Conservation (phyloP, 345 rosid genomes). For the Eucalyptus urophylla region DNA sequence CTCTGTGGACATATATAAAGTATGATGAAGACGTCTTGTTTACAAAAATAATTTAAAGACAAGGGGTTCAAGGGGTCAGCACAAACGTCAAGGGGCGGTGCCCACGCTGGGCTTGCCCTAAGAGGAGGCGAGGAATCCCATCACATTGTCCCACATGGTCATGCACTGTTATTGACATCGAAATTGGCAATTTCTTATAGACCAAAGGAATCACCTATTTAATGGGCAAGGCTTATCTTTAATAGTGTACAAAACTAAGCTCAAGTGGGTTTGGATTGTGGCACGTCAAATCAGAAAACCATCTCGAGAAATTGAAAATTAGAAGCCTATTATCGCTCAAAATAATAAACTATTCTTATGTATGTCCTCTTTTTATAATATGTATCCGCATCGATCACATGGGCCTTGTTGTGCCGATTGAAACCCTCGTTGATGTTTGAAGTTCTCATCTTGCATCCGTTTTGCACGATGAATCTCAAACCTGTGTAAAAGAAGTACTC, state of each 20-base stretch:
- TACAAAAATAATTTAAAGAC: not conserved
- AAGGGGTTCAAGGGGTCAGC: not conserved
- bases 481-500: not conserved
- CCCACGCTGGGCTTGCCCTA: not conserved
- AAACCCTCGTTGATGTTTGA: not conserved
- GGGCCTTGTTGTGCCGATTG: not conserved
- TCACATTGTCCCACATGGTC: not conserved
- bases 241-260: not conserved
- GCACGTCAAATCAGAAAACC: not conserved
- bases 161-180: not conserved
- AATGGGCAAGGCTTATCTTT: not conserved
- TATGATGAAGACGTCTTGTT: not conserved
- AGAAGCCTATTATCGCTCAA: rapidly evolving
- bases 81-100: not conserved
- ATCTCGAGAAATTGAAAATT: not conserved
- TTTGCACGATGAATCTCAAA: not conserved
- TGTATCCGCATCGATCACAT: not conserved
- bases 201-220: not conserved
- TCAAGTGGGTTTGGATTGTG: not conserved
- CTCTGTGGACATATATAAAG: not conserved
- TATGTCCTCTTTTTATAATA: not conserved
- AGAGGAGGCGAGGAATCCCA: not conserved
- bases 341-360: not conserved
- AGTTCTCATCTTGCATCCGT: not conserved
- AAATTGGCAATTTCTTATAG: not conserved